These are phyloP conservation scores for Neurospora sp. DNA, from an alignment of 495 filamentous ascomycete species.

Conservation along the genomic window DNA sequence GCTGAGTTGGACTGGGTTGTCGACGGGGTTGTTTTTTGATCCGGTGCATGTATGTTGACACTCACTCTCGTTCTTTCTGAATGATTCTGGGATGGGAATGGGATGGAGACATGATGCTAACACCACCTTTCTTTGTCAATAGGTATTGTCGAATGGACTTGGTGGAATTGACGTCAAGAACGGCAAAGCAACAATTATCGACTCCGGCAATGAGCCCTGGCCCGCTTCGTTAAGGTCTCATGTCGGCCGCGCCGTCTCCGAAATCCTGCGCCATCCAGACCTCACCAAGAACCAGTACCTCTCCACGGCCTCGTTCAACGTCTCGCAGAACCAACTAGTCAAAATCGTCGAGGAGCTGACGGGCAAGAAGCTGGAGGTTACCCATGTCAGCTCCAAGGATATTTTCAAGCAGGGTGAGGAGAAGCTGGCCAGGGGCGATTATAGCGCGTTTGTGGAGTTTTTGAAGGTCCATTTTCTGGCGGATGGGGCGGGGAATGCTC, in stretches of 20 bases:
- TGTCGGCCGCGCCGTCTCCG: constrained; percentile 39
- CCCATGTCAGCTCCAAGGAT: constrained; percentile 28
- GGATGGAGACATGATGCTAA: background rate
- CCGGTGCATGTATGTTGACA: constrained; percentile 22
- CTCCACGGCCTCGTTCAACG: constrained; percentile 37
- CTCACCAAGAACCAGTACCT: constrained; percentile 45
- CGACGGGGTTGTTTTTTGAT: constrained; percentile 42
- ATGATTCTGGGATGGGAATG: no score
- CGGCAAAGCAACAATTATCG: constrained; percentile 36
- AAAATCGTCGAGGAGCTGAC: constrained; percentile 37
- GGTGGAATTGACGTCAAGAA: constrained; percentile 17
- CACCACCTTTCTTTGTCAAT: no score
- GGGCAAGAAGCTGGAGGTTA: constrained; percentile 31
- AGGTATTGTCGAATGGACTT: background rate
- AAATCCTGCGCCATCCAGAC: constrained; percentile 39
- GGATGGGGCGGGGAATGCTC: constrained; percentile 38
- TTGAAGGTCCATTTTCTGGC: constrained; percentile 21
- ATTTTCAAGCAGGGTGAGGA: constrained; percentile 33
- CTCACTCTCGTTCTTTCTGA: no score
- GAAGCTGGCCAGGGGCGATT: constrained; percentile 33
- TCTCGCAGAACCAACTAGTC: constrained; percentile 46
- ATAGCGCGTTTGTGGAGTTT: constrained; percentile 33
- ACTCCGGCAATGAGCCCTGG: constrained; percentile 43
- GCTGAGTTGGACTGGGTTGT: constrained; percentile 43
- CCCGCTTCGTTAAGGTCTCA: constrained; percentile 37